Evolutionary conservation across 306 rosid species (phyloP), one percentile per base, ranked within the genome.

Genomic region (Malus sieversii): DNA sequence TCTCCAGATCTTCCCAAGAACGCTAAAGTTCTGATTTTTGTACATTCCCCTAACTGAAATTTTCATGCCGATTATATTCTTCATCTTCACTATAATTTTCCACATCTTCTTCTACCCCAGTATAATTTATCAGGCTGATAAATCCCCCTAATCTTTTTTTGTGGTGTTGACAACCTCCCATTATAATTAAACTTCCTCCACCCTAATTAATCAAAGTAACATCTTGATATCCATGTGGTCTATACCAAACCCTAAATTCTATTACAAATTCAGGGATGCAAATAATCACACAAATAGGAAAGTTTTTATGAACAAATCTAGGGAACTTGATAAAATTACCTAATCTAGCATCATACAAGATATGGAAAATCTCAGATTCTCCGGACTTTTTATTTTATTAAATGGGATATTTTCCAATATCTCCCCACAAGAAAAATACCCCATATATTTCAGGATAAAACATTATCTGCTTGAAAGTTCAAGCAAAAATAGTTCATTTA

Each of bases 401-500:
- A 62, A 20, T 27, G n/a, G 11, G 6, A 27, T 38, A 18, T 8
- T 45, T 25, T 62, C 63, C 19, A 1, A 6, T 42, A 35, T 30
- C 27, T 3, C 16, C 38, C 58, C 23, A 73, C 53, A 18, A 14
- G 6, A 19, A 13, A 71, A 11, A 32, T 3, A 23, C 68, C 55
- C 68, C 42, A 9, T 61, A 4, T 1, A 63, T 27, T 14, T 62
- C 61, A 30, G n/a, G n/a, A 16, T 10, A 62, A 27, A 62, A 29
- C 7, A 29, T 9, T 74, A 32, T 59, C 15, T 4, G 2, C 48
- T 16, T 62, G 6, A 74, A 74, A 45, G 45, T 45, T 65, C 62
- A 74, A 74, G 70, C 70, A 74, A 62, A 51, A 66, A 27, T 73
- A 73, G 77, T 29, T 30, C 70, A 44, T 29, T 73, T 45, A 74